phyloP scores from a whole-genome alignment of 2,329 filamentous ascomycete genomes.

The Neoarthrinium moseri region DNA sequence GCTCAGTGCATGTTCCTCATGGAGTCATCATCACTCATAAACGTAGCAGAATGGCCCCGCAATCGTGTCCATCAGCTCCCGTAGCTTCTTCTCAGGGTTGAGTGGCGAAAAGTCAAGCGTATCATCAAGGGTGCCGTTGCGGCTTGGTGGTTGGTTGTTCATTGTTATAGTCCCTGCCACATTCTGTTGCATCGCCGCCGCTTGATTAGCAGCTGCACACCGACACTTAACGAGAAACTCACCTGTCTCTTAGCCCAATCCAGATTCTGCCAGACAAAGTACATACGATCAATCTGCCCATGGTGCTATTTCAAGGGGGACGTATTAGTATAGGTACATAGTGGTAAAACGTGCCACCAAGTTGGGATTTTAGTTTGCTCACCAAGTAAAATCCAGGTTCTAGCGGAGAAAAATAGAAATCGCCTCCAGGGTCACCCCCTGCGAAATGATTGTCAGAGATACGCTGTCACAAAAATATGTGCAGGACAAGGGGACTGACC shows the following conservation, averaged over 20 bases:
- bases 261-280: slow-evolving; percentile 49
- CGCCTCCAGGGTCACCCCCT: slow-evolving; percentile 45
- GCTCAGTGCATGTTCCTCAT: no score
- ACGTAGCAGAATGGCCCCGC: slow-evolving; percentile 44
- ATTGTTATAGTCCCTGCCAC: slow-evolving; percentile 41
- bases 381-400: slow-evolving; percentile 46
- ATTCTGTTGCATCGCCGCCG: slow-evolving; percentile 18
- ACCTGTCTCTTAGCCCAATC: slow-evolving; percentile 37
- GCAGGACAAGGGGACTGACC: slow-evolving; percentile 23
- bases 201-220: slow-evolving; percentile 8
- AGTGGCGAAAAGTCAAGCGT: slow-evolving; percentile 25
- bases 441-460: no score
- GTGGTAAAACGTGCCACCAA: no score
- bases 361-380: no score
- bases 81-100: slow-evolving; percentile 23
- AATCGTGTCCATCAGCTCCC: slow-evolving; percentile 38
- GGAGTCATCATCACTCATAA: slow-evolving; percentile 36
- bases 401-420: slow-evolving; percentile 40
- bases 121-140: slow-evolving; percentile 41
- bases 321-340: no score
- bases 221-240: slow-evolving; percentile 6
- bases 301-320: no score
- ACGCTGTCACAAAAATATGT: slow-evolving; percentile 14
- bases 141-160: slow-evolving; percentile 36
- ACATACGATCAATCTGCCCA: slow-evolving; percentile 43